Evolutionary conservation across 805 yeast species (phyloP), one percentile per base, ranked within the genome.

Genomic region (Candida easanensis): DNA sequence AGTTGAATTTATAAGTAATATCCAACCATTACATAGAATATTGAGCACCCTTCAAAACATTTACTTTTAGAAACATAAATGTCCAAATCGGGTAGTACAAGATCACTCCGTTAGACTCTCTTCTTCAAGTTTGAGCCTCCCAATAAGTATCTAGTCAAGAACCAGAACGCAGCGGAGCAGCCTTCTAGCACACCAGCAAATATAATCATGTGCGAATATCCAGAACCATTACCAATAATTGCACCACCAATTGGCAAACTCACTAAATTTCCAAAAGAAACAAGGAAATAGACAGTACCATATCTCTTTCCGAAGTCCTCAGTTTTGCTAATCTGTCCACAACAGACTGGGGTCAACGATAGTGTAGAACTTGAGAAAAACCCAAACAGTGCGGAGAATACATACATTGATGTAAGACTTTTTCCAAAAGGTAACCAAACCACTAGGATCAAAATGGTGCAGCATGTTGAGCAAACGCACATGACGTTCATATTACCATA

Each of bases 351-450:
- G 0, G 84, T 75, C 38, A 84, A 55, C 0, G 86, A 73, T 33
- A 85, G 64, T 5, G 84, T 77, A 16, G 84, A 75, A 3, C 88
- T 80, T 23, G 77, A 69, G 44, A 74, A 71, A 52, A 81, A 76
- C 0, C 89, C 89, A 54, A 74, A 77, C 3, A 74, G 38, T 0
- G 69, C 73, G 7, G 81, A 65, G 58, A 81, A 84, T 0, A 69
- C 68, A 50, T 77, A 74, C 40, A 82, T 61, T 0, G 68, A 73
- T 2, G 61, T 62, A 22, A 66, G 42, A 38, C 59, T 51, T 8
- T 57, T 44, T 0, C 87, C 88, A 42, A 80, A 74, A 1, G 90
- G 89, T 17, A 82, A 61, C 89, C 89, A 82, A n/a, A 83, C 53
- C 0, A 70, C 68, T 37, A 83, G 64, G 3, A 77, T 68, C 16